Percentiles rank a stretch among this genome's conserved stretches.
Conservation (phyloP, 1,139 yeast genomes). For the Sugiyamaella novakii region DNA sequence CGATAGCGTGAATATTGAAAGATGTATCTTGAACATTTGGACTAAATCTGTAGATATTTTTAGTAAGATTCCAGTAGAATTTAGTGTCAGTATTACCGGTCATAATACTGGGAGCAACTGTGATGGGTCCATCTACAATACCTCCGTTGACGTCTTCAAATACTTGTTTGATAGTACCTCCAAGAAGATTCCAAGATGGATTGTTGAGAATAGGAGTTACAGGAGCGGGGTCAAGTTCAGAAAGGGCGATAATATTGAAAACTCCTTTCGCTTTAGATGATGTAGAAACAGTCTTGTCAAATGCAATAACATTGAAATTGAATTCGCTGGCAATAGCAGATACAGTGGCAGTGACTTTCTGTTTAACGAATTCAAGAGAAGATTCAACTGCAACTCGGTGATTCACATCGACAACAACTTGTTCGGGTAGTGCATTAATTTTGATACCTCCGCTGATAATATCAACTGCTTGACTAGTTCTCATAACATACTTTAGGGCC, state of each 20-base stretch:
- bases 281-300: conserved; percentile 34
- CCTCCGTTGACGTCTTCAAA: conserved; percentile 53
- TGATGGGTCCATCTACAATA: conserved; percentile 31
- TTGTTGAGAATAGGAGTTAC: conserved; percentile 48
- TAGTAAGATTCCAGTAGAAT: conserved; percentile 71
- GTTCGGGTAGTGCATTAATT: conserved; percentile 74
- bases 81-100: conserved; percentile 86
- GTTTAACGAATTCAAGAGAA: conserved; percentile 46
- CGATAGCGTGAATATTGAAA: conserved; percentile 53
- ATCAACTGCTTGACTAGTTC: conserved; percentile 70
- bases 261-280: conserved; percentile 20
- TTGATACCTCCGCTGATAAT: conserved; percentile 69
- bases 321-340: conserved; percentile 44
- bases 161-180: conserved; percentile 60
- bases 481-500: conserved; percentile 46
- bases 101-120: conserved; percentile 68
- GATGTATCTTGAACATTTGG: conserved; percentile 41
- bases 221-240: conserved; percentile 59
- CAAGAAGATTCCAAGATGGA: conserved; percentile 55
- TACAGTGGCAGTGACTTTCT: conserved; percentile 46
- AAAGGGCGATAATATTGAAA: conserved; percentile 20
- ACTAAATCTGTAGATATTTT: conserved; percentile 67
- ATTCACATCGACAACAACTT: conserved; percentile 57
- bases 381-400: conserved; percentile 62
- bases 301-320: conserved; percentile 35